Evolutionary conservation across 257 asterid genomes (phyloP).

Genomic region (Primulina eburnea): DNA sequence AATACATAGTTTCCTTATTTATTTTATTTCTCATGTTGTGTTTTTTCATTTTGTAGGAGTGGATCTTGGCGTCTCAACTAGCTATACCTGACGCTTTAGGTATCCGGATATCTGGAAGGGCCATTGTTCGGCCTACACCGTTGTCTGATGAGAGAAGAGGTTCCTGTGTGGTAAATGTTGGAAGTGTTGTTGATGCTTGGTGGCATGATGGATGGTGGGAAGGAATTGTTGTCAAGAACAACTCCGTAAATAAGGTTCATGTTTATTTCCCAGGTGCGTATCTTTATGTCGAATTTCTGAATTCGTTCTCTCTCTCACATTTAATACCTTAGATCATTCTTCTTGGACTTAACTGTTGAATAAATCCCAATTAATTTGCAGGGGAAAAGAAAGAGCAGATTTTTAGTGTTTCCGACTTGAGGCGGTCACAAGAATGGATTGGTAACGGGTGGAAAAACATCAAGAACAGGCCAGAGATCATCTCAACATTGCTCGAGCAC

Average conservation of each 20-base stretch:
- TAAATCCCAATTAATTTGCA: constrained; percentile 26
- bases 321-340: neutral
- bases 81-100: constrained; percentile 56
- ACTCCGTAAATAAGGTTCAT: constrained; percentile 33
- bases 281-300: neutral
- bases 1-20: neutral
- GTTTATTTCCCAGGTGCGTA: constrained; percentile 70
- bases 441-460: constrained; percentile 48
- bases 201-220: constrained; percentile 98
- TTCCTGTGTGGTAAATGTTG: constrained; percentile 37
- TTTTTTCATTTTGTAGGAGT: constrained; percentile 47
- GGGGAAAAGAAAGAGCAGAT: constrained; percentile 53
- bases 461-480: constrained; percentile 47
- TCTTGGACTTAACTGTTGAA: neutral
- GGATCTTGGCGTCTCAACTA: constrained; percentile 62
- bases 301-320: neutral
- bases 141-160: constrained; percentile 19
- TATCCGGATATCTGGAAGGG: constrained; percentile 59
- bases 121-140: constrained; percentile 51
- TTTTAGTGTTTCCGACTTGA: constrained; percentile 38
- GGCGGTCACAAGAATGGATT: constrained; percentile 76
- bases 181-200: constrained; percentile 76
- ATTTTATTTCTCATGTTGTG: neutral
- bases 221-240: constrained; percentile 66
- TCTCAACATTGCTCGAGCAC: constrained; percentile 25